Conservation (phyloP, 2,329 filamentous ascomycete species). For the Bipolaris sorokiniana region DNA sequence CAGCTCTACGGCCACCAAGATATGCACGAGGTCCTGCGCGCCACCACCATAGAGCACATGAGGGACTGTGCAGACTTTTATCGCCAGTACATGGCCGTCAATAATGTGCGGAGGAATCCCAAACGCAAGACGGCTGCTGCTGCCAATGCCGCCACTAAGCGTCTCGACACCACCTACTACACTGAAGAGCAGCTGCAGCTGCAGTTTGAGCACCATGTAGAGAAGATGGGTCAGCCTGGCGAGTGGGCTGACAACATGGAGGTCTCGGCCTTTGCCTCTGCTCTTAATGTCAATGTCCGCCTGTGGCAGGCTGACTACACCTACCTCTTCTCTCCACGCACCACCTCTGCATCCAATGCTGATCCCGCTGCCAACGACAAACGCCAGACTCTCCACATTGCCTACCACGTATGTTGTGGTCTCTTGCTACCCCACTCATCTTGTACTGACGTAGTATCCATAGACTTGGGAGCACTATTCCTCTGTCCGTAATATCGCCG, state of each 20-base stretch:
- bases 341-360: slow-evolving; percentile 33
- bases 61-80: slow-evolving; percentile 65
- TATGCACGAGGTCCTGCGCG: slow-evolving; percentile 64
- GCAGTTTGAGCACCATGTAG: slow-evolving; percentile 62
- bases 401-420: slow-evolving; percentile 63
- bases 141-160: slow-evolving; percentile 51
- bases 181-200: slow-evolving; percentile 60
- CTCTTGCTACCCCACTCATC: neutral
- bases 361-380: slow-evolving; percentile 41
- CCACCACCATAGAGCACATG: slow-evolving; percentile 67
- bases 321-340: slow-evolving; percentile 57
- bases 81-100: slow-evolving; percentile 66
- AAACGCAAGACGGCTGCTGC: slow-evolving; percentile 63
- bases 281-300: slow-evolving; percentile 66
- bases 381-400: slow-evolving; percentile 60
- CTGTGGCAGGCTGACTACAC: slow-evolving; percentile 64
- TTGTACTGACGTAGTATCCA: slow-evolving; percentile 26
- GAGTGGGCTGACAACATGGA: slow-evolving; percentile 72
- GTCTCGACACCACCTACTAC: slow-evolving; percentile 55
- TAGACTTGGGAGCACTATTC: slow-evolving; percentile 71
- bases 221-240: slow-evolving; percentile 64
- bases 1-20: slow-evolving; percentile 68
- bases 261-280: slow-evolving; percentile 68
- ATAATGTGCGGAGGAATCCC: slow-evolving; percentile 60
- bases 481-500: slow-evolving; percentile 66